phyloP scores from a whole-genome alignment of 176 grass and related monocot genomes.

The Oryza nivara region DNA sequence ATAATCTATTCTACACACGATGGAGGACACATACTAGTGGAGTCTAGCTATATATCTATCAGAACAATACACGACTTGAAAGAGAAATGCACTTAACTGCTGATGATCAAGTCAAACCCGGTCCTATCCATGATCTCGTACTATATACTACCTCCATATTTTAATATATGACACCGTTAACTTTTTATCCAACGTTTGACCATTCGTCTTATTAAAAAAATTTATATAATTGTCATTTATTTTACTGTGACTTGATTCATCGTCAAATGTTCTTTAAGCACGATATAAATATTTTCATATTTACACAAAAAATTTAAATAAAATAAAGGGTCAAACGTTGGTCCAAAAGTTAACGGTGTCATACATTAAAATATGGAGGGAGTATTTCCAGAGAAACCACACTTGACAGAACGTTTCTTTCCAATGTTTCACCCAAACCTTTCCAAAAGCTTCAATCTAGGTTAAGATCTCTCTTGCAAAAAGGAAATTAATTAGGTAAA shows the following conservation, averaged over 20 bases:
- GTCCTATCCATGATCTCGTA: no score
- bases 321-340: no score
- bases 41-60: background rate
- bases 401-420: background rate
- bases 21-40: background rate
- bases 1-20: background rate
- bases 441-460: constrained; percentile 29
- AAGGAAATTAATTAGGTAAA: background rate
- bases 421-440: background rate
- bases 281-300: no score
- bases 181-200: no score
- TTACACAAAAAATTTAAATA: no score
- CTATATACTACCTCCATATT: background rate
- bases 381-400: background rate
- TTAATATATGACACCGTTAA: no score
- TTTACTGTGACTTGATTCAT: no score
- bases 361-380: no score
- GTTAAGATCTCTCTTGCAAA: constrained; percentile 9
- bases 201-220: no score
- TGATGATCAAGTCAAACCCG: background rate
- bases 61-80: background rate
- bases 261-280: no score
- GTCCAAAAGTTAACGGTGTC: no score
- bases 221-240: no score
- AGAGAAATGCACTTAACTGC: background rate